Evolutionary conservation across 169 alveolate genomes (phyloP).

Genomic region (Cryptosporidium felis): DNA sequence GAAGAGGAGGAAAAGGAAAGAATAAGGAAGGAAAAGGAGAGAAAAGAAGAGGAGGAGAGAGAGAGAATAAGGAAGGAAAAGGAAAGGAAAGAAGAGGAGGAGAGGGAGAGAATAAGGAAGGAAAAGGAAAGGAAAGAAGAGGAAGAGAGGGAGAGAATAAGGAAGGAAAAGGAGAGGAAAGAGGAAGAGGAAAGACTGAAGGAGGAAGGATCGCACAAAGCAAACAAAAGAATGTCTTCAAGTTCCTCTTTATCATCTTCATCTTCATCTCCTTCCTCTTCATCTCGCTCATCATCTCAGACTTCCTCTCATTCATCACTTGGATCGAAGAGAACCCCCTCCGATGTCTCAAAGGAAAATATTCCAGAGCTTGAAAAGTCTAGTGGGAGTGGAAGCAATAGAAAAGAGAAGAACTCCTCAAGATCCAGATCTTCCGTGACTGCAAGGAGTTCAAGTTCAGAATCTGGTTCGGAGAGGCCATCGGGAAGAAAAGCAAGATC

Average conservation of each 20-base stretch:
- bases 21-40: background rate
- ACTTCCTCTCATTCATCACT: background rate
- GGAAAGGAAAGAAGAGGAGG: background rate
- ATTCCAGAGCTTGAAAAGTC: too few relatives aligned
- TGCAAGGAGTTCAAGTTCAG: background rate
- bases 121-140: background rate
- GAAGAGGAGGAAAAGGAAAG: background rate
- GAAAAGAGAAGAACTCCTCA: background rate
- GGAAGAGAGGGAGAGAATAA: background rate
- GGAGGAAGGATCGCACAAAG: background rate
- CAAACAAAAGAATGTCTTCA: background rate
- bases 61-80: background rate
- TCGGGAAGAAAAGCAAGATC: too few relatives aligned
- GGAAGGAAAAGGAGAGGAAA: background rate
- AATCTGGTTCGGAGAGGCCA: background rate
- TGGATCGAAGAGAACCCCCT: background rate
- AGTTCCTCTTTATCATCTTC: conserved; percentile 1
- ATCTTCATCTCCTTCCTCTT: conserved; percentile 4
- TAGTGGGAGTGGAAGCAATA: too few relatives aligned
- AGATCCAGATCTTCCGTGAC: background rate
- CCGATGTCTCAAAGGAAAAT: background rate
- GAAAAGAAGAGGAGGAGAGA: background rate
- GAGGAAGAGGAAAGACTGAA: background rate
- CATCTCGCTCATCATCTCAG: background rate
- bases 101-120: background rate